phyloP scores from a whole-genome alignment of 2,329 filamentous ascomycete species.

The Penicillium sp. region DNA sequence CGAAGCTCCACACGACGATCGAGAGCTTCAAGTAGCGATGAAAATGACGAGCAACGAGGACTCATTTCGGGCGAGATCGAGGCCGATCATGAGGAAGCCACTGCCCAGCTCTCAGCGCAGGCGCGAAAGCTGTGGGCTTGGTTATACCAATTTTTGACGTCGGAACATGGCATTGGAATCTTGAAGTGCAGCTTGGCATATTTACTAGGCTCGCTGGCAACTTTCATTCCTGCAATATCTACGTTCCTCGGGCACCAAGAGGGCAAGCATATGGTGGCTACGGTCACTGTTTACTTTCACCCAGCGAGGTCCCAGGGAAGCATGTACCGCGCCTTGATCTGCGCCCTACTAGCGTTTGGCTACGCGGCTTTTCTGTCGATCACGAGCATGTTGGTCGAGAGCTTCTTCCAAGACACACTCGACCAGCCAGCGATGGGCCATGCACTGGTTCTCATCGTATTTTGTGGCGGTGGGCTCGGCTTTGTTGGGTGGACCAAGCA shows the following conservation, averaged over 20 bases:
- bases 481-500: conserved; percentile 88
- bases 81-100: conserved; percentile 12
- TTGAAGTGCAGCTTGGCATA: conserved; percentile 92
- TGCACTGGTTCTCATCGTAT: conserved; percentile 73
- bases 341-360: conserved; percentile 72
- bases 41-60: conserved; percentile 39
- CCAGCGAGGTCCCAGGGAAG: conserved; percentile 81
- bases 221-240: conserved; percentile 72
- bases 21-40: conserved; percentile 14
- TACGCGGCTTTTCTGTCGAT: conserved; percentile 76
- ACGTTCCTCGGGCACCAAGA: conserved; percentile 75
- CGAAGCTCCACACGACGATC: conserved; percentile 50
- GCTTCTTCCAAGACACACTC: conserved; percentile 68
- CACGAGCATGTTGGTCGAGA: conserved; percentile 83
- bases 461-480: conserved; percentile 80
- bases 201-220: conserved; percentile 78
- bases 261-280: conserved; percentile 90
- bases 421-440: conserved; percentile 70
- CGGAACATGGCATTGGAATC: conserved; percentile 72
- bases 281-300: conserved; percentile 92
- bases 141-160: conserved; percentile 61
- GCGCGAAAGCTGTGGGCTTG: conserved; percentile 40
- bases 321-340: conserved; percentile 80
- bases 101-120: conserved; percentile 20
- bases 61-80: conserved; percentile 31